Percentiles rank a stretch among this genome's conserved stretches.
Conservation (phyloP, 345 rosid genomes). For the Rhizophora apiculata region DNA sequence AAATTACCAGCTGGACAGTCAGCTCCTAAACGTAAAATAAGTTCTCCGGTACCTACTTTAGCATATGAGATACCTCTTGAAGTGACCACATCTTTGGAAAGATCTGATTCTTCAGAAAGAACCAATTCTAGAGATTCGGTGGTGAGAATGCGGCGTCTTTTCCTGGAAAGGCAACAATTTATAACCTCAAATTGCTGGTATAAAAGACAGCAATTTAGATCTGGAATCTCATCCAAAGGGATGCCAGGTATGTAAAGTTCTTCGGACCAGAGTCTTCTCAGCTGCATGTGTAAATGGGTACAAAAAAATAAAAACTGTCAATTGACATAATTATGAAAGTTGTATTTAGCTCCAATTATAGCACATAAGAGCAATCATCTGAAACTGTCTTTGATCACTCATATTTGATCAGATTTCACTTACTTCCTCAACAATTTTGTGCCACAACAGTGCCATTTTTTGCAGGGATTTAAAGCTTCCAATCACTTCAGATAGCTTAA, state of each 20-base stretch:
- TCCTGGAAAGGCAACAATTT: conserved; percentile 86
- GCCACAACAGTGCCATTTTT: conserved; percentile 85
- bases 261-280: conserved; percentile 77
- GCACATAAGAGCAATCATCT: not conserved
- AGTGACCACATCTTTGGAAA: conserved; percentile 23
- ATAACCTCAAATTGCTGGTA: conserved; percentile 88
- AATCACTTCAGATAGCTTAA: conserved; percentile 85
- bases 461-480: conserved; percentile 76
- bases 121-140: conserved; percentile 66
- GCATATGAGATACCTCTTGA: conserved; percentile 52
- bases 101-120: conserved; percentile 43
- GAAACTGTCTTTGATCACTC: not conserved
- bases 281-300: conserved; percentile 44
- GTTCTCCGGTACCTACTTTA: conserved; percentile 59
- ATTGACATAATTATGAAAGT: conserved; percentile 11
- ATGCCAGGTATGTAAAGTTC: conserved; percentile 74
- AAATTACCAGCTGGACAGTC: conserved; percentile 48
- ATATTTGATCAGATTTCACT: conserved; percentile 27
- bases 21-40: conserved; percentile 72
- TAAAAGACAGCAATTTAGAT: conserved; percentile 76
- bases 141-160: conserved; percentile 51
- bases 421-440: conserved; percentile 76
- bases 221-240: conserved; percentile 68
- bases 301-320: conserved; percentile 15
- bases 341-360: not conserved